phyloP scores from a whole-genome alignment of 768 basidiomycete genomes.

The Boletus pseudopeckii region DNA sequence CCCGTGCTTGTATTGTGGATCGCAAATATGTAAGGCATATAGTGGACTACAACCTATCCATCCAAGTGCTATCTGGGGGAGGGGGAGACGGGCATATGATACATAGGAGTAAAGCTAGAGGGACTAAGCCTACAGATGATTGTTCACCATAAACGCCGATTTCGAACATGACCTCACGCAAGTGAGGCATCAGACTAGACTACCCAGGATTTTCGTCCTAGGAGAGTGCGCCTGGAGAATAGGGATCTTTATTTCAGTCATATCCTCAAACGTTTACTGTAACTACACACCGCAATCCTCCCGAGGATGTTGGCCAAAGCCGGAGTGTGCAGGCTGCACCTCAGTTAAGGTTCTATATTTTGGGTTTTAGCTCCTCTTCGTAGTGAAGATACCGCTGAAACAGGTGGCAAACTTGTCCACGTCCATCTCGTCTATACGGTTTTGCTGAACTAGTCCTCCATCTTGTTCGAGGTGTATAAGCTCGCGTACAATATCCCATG shows the following conservation, averaged over 20 bases:
- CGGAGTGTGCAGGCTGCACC: too few species aligned
- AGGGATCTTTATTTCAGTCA: not conserved
- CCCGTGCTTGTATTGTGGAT: not conserved
- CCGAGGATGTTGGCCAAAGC: too few species aligned
- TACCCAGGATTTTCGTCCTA: not conserved
- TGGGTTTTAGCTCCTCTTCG: not conserved
- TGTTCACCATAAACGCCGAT: not conserved
- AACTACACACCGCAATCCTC: not conserved
- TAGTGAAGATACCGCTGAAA: not conserved
- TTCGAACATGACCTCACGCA: not conserved
- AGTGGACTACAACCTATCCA: not conserved
- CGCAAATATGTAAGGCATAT: not conserved
- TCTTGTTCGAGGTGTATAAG: not conserved
- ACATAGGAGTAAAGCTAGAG: not conserved
- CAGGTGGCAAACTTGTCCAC: not conserved
- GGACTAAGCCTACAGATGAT: not conserved
- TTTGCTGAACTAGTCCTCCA: too few species aligned
- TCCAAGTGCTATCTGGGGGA: not conserved
- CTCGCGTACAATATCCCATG: not conserved
- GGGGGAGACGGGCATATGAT: not conserved
- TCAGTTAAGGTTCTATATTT: not conserved
- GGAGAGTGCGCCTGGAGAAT: not conserved
- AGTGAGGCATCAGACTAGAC: not conserved
- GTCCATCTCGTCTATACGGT: slow-evolving; percentile 11
- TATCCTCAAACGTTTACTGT: not conserved